phyloP scores from a whole-genome alignment of 257 asterid species.

The Lycium barbarum region DNA sequence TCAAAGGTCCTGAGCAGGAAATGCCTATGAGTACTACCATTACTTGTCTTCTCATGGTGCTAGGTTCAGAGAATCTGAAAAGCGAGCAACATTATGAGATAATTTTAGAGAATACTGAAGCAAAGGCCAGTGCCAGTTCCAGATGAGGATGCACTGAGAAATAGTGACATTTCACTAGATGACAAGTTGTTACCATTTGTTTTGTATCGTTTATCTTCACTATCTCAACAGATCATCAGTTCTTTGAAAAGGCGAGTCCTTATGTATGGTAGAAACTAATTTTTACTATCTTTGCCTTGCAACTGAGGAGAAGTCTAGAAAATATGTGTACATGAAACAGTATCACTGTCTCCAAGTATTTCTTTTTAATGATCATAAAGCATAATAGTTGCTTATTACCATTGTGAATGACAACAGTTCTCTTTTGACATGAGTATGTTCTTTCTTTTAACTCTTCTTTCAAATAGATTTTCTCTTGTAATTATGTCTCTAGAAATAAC shows the following conservation, averaged over 20 bases:
- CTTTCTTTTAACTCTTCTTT: too few relatives aligned
- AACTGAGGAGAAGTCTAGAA: neutral
- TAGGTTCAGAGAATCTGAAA: slow-evolving; percentile 42
- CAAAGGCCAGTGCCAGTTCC: slow-evolving; percentile 45
- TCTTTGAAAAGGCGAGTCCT: slow-evolving; percentile 47
- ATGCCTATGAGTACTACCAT: slow-evolving; percentile 37
- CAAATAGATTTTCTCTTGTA: too few relatives aligned
- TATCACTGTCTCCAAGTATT: too few relatives aligned
- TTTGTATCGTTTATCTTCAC: slow-evolving; percentile 40
- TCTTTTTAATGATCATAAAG: too few relatives aligned
- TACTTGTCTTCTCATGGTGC: slow-evolving; percentile 48
- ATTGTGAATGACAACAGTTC: too few relatives aligned
- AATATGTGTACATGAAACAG: too few relatives aligned
- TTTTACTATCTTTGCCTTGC: neutral
- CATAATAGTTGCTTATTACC: too few relatives aligned
- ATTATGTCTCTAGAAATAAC: too few relatives aligned
- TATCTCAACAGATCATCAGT: slow-evolving; percentile 38
- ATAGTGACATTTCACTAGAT: slow-evolving; percentile 33
- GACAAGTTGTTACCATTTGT: slow-evolving; percentile 34
- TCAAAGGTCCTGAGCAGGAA: slow-evolving; percentile 40
- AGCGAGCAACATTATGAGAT: slow-evolving; percentile 39
- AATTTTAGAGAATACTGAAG: slow-evolving; percentile 37
- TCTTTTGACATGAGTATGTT: too few relatives aligned
- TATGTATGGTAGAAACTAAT: neutral
- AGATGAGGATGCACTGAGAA: slow-evolving; percentile 33